Percentiles rank a stretch among this genome's conserved stretches.
Conservation (phyloP, 495 filamentous ascomycete genomes). For the Cercophora newfieldiana region DNA sequence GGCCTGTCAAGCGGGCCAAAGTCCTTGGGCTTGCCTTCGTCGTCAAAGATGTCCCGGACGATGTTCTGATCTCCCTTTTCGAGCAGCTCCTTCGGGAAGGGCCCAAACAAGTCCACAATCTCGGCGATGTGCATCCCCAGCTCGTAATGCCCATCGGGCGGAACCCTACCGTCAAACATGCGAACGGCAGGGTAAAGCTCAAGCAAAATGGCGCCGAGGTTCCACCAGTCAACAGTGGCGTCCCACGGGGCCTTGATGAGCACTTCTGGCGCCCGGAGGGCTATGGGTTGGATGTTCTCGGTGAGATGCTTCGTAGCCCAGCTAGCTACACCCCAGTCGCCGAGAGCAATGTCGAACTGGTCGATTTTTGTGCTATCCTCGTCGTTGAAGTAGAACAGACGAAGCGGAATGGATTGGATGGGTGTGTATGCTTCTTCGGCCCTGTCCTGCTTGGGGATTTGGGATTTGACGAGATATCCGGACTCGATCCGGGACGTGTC, state of each 20-base stretch:
- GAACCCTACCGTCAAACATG: slow-evolving; percentile 15
- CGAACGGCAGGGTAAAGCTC: slow-evolving; percentile 21
- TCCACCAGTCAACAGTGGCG: slow-evolving; percentile 30
- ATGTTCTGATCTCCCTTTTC: slow-evolving; percentile 24
- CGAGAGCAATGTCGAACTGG: slow-evolving; percentile 26
- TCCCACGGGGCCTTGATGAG: slow-evolving; percentile 35
- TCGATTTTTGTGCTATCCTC: not conserved
- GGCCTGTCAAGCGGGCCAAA: not conserved
- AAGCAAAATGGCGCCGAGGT: slow-evolving; percentile 25
- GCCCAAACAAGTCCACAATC: slow-evolving; percentile 29
- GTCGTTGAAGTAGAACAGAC: slow-evolving; percentile 15
- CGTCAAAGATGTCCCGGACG: slow-evolving; percentile 21
- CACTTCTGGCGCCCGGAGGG: slow-evolving; percentile 34
- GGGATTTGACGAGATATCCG: slow-evolving; percentile 7
- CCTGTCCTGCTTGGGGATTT: slow-evolving; percentile 20
- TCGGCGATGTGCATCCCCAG: slow-evolving; percentile 25
- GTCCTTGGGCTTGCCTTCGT: slow-evolving; percentile 4
- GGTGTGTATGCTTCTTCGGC: slow-evolving; percentile 15
- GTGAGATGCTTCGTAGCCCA: slow-evolving; percentile 29
- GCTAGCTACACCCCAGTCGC: slow-evolving; percentile 36
- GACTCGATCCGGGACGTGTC: slow-evolving; percentile 17
- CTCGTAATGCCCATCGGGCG: slow-evolving; percentile 21
- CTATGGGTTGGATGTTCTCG: slow-evolving; percentile 33
- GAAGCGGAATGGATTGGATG: slow-evolving; percentile 14
- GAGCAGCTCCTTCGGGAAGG: slow-evolving; percentile 27